Conservation (phyloP, 257 asterid genomes). For the Asclepias syriaca region DNA sequence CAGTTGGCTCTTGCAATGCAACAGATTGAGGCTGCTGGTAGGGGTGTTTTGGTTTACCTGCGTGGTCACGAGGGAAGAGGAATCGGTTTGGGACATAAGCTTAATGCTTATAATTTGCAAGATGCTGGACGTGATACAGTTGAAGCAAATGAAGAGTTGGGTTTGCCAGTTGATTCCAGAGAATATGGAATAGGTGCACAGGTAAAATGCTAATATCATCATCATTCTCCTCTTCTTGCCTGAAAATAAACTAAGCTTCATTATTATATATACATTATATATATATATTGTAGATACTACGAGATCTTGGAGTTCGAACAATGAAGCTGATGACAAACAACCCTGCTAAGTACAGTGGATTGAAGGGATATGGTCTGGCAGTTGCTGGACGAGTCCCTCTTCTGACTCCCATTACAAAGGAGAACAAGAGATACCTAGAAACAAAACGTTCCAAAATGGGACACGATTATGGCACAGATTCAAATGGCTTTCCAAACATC, state of each 20-base stretch:
- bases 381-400: slow-evolving; percentile 83
- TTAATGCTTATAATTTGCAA: slow-evolving; percentile 87
- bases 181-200: slow-evolving; percentile 99
- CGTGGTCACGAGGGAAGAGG: slow-evolving; percentile 99
- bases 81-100: slow-evolving; percentile 96
- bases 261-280: no score
- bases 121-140: slow-evolving; percentile 94
- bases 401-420: slow-evolving; percentile 66
- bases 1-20: slow-evolving; percentile 91
- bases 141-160: slow-evolving; percentile 95
- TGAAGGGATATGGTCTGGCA: slow-evolving; percentile 88
- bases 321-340: slow-evolving; percentile 98
- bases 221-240: not conserved
- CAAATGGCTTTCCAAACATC: slow-evolving; percentile 45
- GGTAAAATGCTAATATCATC: slow-evolving; percentile 36
- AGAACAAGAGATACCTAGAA: slow-evolving; percentile 83
- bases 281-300: slow-evolving; percentile 56
- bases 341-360: slow-evolving; percentile 88
- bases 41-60: slow-evolving; percentile 84
- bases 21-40: slow-evolving; percentile 88
- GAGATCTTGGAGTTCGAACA: slow-evolving; percentile 95
- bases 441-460: slow-evolving; percentile 95
- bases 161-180: slow-evolving; percentile 92
- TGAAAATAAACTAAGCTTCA: not conserved
- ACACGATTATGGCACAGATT: slow-evolving; percentile 65